phyloP scores from a whole-genome alignment of 2,329 filamentous ascomycete species.

The Hypoxylon sp. region DNA sequence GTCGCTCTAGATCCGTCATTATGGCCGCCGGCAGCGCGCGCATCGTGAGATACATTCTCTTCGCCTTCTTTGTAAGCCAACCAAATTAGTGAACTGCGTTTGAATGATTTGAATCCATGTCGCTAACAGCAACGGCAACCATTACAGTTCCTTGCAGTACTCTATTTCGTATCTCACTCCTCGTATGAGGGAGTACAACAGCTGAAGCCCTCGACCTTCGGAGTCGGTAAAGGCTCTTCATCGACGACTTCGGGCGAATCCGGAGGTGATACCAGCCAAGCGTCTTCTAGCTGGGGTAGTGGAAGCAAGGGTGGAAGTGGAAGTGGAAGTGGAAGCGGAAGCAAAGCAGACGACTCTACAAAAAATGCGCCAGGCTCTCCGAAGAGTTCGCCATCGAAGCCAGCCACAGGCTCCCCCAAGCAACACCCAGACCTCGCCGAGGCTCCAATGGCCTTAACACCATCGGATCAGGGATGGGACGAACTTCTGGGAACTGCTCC shows the following conservation, averaged over 20 bases:
- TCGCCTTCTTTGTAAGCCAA: slow-evolving; percentile 82
- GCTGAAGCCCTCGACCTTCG: slow-evolving; percentile 57
- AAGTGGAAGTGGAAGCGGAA: slow-evolving; percentile 8
- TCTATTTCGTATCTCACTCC: slow-evolving; percentile 83
- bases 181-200: slow-evolving; percentile 63
- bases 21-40: slow-evolving; percentile 78
- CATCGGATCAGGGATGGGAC: slow-evolving; percentile 65
- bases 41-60: slow-evolving; percentile 81
- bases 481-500: slow-evolving; percentile 65
- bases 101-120: slow-evolving; percentile 13
- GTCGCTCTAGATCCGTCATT: slow-evolving; percentile 46
- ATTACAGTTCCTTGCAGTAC: slow-evolving; percentile 71
- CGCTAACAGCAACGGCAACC: slow-evolving; percentile 39
- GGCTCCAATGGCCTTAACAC: slow-evolving; percentile 65
- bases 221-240: slow-evolving; percentile 44
- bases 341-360: slow-evolving; percentile 38
- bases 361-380: slow-evolving; percentile 45
- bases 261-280: slow-evolving; percentile 41
- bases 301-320: background rate
- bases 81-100: slow-evolving; percentile 1
- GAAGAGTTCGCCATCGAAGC: slow-evolving; percentile 47
- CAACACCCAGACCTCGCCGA: slow-evolving; percentile 56
- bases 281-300: slow-evolving; percentile 48
- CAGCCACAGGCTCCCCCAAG: slow-evolving; percentile 46
- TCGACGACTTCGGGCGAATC: slow-evolving; percentile 54